Conservation (phyloP, 352 stramenopile genomes). For the Pythium dissotocum region DNA sequence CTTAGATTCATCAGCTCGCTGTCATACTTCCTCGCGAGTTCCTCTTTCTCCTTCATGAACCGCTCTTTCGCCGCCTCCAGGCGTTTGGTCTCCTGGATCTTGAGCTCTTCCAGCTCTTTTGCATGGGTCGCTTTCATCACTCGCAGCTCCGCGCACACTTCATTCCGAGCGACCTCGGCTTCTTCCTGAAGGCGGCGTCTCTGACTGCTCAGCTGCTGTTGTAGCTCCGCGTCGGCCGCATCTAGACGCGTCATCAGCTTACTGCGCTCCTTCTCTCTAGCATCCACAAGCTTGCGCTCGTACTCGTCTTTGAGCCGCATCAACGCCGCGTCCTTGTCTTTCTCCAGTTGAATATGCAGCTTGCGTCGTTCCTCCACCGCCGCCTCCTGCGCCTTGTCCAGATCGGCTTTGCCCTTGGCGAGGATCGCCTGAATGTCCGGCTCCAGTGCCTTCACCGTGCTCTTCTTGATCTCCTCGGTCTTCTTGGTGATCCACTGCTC, state of each 20-base stretch:
- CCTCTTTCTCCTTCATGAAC: conserved; percentile 63
- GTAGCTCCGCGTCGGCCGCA: conserved; percentile 69
- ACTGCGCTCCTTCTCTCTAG: conserved; percentile 69
- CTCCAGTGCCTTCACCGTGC: conserved; percentile 72
- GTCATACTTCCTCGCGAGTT: conserved; percentile 65
- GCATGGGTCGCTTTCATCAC: conserved; percentile 46
- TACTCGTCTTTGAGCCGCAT: conserved; percentile 69
- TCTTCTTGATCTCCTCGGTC: conserved; percentile 87
- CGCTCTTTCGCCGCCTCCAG: conserved; percentile 39
- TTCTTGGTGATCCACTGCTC: conserved; percentile 85
- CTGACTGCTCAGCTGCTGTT: conserved; percentile 76
- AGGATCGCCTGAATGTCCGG: conserved; percentile 83
- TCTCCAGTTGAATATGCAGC: conserved; percentile 54
- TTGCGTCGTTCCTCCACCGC: conserved; percentile 60
- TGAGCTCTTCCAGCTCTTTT: conserved; percentile 67
- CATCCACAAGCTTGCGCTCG: conserved; percentile 68
- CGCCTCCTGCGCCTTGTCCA: conserved; percentile 59
- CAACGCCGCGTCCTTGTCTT: conserved; percentile 51
- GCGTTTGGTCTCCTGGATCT: conserved; percentile 41
- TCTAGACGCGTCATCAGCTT: conserved; percentile 78
- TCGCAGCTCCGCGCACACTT: conserved; percentile 54
- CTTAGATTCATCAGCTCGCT: conserved; percentile 48
- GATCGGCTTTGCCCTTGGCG: conserved; percentile 67
- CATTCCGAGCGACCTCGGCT: conserved; percentile 55
- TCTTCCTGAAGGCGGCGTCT: conserved; percentile 74